Evolutionary conservation across 2,329 filamentous ascomycete genomes (phyloP).

Genomic region (Fonsecaea erecta): DNA sequence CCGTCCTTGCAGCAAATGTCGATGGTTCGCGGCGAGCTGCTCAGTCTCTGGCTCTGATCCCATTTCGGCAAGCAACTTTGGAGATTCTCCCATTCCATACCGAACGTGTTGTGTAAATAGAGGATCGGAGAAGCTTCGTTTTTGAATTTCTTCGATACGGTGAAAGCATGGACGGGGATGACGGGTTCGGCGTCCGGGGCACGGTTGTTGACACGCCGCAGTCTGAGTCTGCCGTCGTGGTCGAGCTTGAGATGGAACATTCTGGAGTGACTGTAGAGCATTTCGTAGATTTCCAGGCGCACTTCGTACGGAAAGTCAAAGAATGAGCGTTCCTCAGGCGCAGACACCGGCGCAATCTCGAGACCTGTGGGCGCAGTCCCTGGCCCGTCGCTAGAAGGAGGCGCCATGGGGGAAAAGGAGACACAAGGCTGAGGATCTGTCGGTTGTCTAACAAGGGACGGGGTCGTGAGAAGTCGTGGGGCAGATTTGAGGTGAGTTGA

Average conservation of each 20-base stretch:
- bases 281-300: conserved; percentile 17
- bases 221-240: conserved; percentile 4
- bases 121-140: conserved; percentile 11
- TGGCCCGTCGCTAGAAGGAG: not conserved
- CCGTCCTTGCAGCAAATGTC: conserved; percentile 10
- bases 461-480: not conserved
- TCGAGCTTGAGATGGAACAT: conserved; percentile 6
- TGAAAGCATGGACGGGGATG: conserved; percentile 6
- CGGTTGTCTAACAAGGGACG: not conserved
- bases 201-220: too few relatives aligned
- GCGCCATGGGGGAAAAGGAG: not conserved
- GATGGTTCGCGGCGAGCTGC: not conserved
- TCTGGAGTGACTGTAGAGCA: not conserved
- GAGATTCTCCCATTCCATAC: conserved; percentile 5
- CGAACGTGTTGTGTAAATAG: conserved; percentile 16
- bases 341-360: not conserved
- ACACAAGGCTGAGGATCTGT: not conserved
- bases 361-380: not conserved
- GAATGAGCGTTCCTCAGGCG: not conserved
- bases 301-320: conserved; percentile 17
- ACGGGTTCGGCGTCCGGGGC: not conserved
- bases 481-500: not conserved
- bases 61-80: not conserved
- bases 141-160: conserved; percentile 1
- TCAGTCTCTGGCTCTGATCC: not conserved